Evolutionary conservation across 2,329 filamentous ascomycete species (phyloP).

Genomic region (Eutypa lata): DNA sequence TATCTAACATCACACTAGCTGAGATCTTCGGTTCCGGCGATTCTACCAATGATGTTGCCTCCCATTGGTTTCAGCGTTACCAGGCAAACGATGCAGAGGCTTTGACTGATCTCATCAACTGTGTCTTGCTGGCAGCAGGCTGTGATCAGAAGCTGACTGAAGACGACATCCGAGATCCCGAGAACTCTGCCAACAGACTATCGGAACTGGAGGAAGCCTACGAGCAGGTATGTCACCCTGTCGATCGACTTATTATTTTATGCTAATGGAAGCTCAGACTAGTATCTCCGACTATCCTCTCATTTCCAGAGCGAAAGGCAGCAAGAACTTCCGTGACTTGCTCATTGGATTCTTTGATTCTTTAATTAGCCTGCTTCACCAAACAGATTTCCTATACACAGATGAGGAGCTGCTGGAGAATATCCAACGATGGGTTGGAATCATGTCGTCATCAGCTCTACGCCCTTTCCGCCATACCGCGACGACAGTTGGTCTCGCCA

Average conservation of each 20-base stretch:
- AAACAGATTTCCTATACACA: conserved; percentile 77
- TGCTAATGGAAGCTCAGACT: conserved; percentile 48
- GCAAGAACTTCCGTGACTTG: conserved; percentile 72
- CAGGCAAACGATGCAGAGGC: conserved; percentile 51
- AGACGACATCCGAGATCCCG: conserved; percentile 84
- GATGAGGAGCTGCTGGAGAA: conserved; percentile 80
- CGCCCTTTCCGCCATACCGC: conserved; percentile 93
- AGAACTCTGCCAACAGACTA: conserved; percentile 76
- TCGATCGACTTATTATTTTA: background rate
- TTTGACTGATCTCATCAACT: conserved; percentile 63
- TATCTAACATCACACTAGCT: conserved; percentile 38
- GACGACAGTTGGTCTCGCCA: conserved; percentile 76
- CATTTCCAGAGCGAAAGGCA: conserved; percentile 75
- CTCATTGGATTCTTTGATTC: conserved; percentile 77
- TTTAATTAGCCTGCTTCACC: conserved; percentile 74
- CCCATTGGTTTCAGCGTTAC: conserved; percentile 59
- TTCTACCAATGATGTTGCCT: conserved; percentile 53
- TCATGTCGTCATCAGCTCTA: conserved; percentile 84
- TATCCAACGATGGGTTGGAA: conserved; percentile 82
- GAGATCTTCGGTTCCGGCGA: conserved; percentile 62
- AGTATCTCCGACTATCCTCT: conserved; percentile 84
- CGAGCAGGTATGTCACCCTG: conserved; percentile 59
- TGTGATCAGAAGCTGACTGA: conserved; percentile 75
- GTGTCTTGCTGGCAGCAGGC: conserved; percentile 69
- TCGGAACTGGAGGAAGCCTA: conserved; percentile 85